Percentiles rank a stretch among this genome's conserved stretches.
Conservation (phyloP, 2,329 filamentous ascomycete species). For the Dactylonectria macrodidyma region DNA sequence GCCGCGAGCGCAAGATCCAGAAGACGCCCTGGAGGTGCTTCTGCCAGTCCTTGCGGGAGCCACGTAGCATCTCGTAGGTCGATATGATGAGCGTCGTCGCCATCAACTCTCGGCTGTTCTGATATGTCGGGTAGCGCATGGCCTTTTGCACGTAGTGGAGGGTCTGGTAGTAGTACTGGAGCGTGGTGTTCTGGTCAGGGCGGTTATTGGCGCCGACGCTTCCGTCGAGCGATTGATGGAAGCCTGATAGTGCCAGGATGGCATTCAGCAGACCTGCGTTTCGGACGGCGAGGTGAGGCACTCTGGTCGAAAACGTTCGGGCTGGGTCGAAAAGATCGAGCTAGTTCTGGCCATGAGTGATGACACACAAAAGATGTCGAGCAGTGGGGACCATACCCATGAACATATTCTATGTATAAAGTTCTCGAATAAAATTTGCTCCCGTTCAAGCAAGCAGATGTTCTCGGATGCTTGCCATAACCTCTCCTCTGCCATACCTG, state of each 20-base stretch:
- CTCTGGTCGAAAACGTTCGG: constrained; percentile 39
- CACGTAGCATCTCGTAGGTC: constrained; percentile 78
- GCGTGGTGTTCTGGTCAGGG: constrained; percentile 42
- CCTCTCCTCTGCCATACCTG: constrained; percentile 29
- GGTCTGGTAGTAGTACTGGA: constrained; percentile 73
- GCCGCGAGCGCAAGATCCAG: constrained; percentile 75
- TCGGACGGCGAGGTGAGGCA: constrained; percentile 40
- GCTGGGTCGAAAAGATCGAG: constrained; percentile 45
- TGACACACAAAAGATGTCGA: background rate
- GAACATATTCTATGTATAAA: constrained; percentile 45
- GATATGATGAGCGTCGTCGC: constrained; percentile 73
- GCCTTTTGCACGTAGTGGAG: constrained; percentile 73
- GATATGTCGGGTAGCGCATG: constrained; percentile 71
- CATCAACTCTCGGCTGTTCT: constrained; percentile 70
- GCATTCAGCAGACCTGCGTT: constrained; percentile 72
- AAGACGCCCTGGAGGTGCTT: constrained; percentile 76
- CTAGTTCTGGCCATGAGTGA: constrained; percentile 13
- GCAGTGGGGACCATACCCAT: constrained; percentile 35
- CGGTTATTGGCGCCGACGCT: background rate
- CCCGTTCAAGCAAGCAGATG: constrained; percentile 39
- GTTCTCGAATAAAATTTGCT: constrained; percentile 43
- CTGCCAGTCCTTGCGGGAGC: constrained; percentile 66
- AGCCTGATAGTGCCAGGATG: constrained; percentile 66
- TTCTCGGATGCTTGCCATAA: constrained; percentile 43
- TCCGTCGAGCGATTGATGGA: constrained; percentile 35